Conservation (phyloP, 192 early-diverging fungal species). For the Coemansia reversa region DNA sequence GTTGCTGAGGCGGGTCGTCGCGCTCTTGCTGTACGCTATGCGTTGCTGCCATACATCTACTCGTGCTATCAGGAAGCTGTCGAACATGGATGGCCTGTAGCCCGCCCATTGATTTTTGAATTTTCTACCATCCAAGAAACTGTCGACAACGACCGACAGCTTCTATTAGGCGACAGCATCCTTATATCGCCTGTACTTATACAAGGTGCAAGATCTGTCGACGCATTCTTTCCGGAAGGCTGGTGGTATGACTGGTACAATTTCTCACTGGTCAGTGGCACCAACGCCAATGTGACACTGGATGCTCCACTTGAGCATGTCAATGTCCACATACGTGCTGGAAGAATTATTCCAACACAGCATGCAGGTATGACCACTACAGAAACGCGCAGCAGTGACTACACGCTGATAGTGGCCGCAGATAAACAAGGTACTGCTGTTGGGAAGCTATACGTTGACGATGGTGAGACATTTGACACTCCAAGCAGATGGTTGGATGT, state of each 20-base stretch:
- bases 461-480: slow-evolving; percentile 57
- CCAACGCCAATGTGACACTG: slow-evolving; percentile 35
- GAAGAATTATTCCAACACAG: slow-evolving; percentile 58
- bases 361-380: slow-evolving; percentile 52
- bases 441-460: slow-evolving; percentile 63
- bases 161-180: slow-evolving; percentile 60
- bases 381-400: slow-evolving; percentile 46
- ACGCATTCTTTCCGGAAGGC: slow-evolving; percentile 62
- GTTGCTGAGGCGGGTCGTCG: slow-evolving; percentile 59
- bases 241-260: slow-evolving; percentile 65
- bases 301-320: slow-evolving; percentile 57
- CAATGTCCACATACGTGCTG: slow-evolving; percentile 63
- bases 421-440: slow-evolving; percentile 47
- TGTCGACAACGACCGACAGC: slow-evolving; percentile 57
- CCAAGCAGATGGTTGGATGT: slow-evolving; percentile 28
- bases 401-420: slow-evolving; percentile 58
- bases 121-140: slow-evolving; percentile 39
- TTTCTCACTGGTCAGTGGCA: slow-evolving; percentile 15
- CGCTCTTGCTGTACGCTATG: slow-evolving; percentile 59
- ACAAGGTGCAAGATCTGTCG: slow-evolving; percentile 53
- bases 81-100: slow-evolving; percentile 56
- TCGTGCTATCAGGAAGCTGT: slow-evolving; percentile 55
- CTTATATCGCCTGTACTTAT: slow-evolving; percentile 62
- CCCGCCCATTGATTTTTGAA: slow-evolving; percentile 58
- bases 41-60: slow-evolving; percentile 64